Conservation (phyloP, 306 rosid genomes). For the Nissolia schottii region DNA sequence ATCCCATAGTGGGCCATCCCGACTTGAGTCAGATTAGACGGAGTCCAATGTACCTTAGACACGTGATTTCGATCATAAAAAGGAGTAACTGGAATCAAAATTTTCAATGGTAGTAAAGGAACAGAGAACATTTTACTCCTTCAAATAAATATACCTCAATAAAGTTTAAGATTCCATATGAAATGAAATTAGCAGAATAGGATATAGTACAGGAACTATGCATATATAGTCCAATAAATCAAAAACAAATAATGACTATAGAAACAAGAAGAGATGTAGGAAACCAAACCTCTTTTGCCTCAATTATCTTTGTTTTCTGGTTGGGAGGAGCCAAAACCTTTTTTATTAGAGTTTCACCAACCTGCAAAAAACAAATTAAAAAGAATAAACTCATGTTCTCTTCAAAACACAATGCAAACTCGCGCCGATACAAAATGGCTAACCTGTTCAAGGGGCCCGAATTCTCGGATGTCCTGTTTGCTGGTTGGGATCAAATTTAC, state of each 20-base stretch:
- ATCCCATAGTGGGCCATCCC: too few species aligned
- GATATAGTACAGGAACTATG: background rate
- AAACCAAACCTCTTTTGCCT: constrained; percentile 73
- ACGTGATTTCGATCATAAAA: too few species aligned
- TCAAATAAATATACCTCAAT: background rate
- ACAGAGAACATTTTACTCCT: background rate
- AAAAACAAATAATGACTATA: background rate
- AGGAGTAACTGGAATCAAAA: background rate
- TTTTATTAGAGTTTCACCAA: constrained; percentile 74
- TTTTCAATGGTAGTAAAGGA: background rate
- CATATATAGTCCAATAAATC: background rate
- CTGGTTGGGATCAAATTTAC: constrained; percentile 64
- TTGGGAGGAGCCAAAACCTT: constrained; percentile 83
- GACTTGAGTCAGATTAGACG: too few species aligned
- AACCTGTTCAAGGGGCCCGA: constrained; percentile 82
- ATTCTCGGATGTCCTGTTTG: constrained; percentile 77
- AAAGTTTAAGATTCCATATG: background rate
- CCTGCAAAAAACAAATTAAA: constrained; percentile 38
- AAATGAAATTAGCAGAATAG: background rate
- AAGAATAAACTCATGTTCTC: background rate
- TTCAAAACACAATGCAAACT: background rate
- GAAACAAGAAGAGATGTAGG: background rate
- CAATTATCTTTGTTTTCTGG: constrained; percentile 86
- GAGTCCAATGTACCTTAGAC: too few species aligned
- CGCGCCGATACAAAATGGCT: background rate